These are phyloP conservation scores for Talaromyces adpressus DNA, from an alignment of 495 filamentous ascomycete species.

Conservation along the genomic window DNA sequence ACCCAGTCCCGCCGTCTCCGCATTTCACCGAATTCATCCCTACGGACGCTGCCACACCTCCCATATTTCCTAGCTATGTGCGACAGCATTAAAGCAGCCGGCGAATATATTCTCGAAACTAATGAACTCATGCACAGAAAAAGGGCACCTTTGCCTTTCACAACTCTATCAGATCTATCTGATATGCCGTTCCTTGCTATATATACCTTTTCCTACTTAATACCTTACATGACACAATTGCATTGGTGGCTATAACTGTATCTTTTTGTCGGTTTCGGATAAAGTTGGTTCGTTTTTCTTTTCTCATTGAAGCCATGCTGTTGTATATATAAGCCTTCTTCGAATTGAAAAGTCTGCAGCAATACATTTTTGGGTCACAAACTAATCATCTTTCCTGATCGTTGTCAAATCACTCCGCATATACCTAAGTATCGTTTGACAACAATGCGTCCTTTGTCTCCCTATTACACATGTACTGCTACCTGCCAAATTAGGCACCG, in stretches of 20 bases:
- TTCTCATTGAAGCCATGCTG: too few species aligned
- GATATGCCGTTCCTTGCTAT: not conserved
- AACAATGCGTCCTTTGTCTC: too few species aligned
- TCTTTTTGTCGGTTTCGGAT: not conserved
- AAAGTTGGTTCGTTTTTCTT: not conserved
- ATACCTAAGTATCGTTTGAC: too few species aligned
- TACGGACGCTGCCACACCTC: not conserved
- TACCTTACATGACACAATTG: not conserved
- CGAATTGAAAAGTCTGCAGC: too few species aligned
- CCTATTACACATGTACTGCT: too few species aligned
- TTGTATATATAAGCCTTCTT: too few species aligned
- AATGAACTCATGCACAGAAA: not conserved
- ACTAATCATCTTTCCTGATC: too few species aligned
- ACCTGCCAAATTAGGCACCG: too few species aligned
- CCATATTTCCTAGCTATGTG: constrained; percentile 4
- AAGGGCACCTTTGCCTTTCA: not conserved
- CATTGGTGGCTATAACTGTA: not conserved
- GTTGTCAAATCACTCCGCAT: too few species aligned
- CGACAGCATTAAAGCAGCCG: not conserved
- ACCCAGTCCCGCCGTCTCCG: constrained; percentile 12
- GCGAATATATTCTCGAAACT: not conserved
- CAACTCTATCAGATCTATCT: not conserved
- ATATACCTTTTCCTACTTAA: not conserved
- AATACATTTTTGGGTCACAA: too few species aligned
- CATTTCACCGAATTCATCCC: not conserved